Base-by-base conservation (phyloP, 1,139 yeast species). In the Nakaseomyces nivariensis region DNA sequence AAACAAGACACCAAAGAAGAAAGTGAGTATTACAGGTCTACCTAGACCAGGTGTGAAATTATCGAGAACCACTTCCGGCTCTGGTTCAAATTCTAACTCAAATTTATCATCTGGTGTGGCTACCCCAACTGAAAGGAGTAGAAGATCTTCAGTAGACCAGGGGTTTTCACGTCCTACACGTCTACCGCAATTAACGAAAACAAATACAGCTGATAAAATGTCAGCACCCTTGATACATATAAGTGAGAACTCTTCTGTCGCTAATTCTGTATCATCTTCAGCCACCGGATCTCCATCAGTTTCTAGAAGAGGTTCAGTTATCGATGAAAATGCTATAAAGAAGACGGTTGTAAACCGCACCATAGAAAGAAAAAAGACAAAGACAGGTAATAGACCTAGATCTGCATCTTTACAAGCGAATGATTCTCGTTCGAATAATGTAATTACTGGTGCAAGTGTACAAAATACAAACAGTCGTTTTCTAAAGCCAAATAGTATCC, bases 371-470 rank as follows among this genome's bases (percentile, higher is more conserved):
- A 34, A 13, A 37, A 11, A 43, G 25, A 38, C 33, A 32, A 7
- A 50, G 51, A 41, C 25, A 41, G 25, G 44, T 41, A 41, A 41
- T 26, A 56, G 67, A 44, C 61, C 61, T 22, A 56, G 67, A 42
- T 63, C 68, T 6, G 54, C 64, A 1, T 64, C 68, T 3, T 52
- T 64, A 32, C 68, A 64, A 52, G 54, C 66, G 2, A 38, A 52
- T 22, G 45, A 43, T 26, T 38, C 33, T 24, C 47, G 17, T 8
- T 10, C 37, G 4, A 43, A 9, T 17, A 43, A 17, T 11, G 34
- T 24, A 10, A 22, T 37, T 36, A 42, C 25, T n/a, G 13, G 33
- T 29, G 10, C n/a, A 5, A 25, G 34, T 7, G 29, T 6, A 7
- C 33, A n/a, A 13, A 27, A 5, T 6, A 27, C 9, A 5, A 41